Conservation (phyloP, 768 basidiomycete species). For the Daedaleopsis sinensis region DNA sequence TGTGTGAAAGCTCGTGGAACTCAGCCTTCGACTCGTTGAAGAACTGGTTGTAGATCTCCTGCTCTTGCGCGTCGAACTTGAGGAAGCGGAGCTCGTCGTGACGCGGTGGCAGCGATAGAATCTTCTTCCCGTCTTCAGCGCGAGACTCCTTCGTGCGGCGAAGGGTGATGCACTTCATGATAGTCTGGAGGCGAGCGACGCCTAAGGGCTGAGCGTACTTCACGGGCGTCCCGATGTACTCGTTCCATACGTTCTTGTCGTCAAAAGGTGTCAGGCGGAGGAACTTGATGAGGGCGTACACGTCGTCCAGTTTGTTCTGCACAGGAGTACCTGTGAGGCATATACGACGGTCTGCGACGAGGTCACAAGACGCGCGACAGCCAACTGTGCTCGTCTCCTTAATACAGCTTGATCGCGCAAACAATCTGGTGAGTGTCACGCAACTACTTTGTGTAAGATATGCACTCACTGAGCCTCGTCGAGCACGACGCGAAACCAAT, state of each 20-base stretch:
- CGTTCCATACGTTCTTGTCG: constrained; percentile 91
- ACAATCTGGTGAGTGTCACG: constrained; percentile 3
- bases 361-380: constrained; percentile 92
- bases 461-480: constrained; percentile 93
- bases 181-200: constrained; percentile 89
- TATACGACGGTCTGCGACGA: constrained; percentile 89
- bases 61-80: constrained; percentile 81
- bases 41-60: constrained; percentile 85
- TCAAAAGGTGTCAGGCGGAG: constrained; percentile 89
- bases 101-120: constrained; percentile 89
- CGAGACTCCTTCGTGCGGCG: constrained; percentile 95
- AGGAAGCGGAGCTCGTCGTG: constrained; percentile 86
- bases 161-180: constrained; percentile 96
- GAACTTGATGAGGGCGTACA: constrained; percentile 97
- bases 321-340: constrained; percentile 98
- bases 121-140: constrained; percentile 76
- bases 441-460: not conserved
- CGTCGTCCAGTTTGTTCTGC: constrained; percentile 98
- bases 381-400: constrained; percentile 95
- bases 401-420: constrained; percentile 68
- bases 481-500: constrained; percentile 95
- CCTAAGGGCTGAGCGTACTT: constrained; percentile 91
- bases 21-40: constrained; percentile 91
- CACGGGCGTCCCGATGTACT: constrained; percentile 89
- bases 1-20: constrained; percentile 83